Evolutionary conservation across 768 basidiomycete genomes (phyloP).

Genomic region (Gyrodon lividus): DNA sequence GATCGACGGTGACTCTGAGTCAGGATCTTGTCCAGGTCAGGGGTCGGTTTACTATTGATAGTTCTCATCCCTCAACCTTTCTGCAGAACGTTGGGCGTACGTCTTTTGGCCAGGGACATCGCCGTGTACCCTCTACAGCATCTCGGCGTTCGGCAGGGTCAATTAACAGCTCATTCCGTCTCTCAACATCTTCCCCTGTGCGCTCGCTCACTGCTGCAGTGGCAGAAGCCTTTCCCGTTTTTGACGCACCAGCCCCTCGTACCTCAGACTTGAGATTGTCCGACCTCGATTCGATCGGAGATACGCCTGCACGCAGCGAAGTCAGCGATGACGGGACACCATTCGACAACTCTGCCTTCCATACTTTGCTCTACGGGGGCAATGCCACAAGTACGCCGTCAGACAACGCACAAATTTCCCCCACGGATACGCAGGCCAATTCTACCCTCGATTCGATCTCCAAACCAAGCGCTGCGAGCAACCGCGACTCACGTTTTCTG

Average conservation of each 20-base stretch:
- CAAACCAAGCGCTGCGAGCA: background rate
- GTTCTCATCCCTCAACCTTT: background rate
- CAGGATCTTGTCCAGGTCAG: conserved; percentile 32
- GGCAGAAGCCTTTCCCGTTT: background rate
- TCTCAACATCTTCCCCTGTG: conserved; percentile 22
- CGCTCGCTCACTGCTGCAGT: conserved; percentile 1
- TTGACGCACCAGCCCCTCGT: conserved; percentile 2
- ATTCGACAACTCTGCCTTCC: conserved; percentile 21
- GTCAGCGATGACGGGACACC: conserved; percentile 13
- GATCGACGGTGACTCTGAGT: conserved; percentile 21
- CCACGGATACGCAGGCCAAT: conserved; percentile 1
- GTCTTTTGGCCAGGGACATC: conserved; percentile 17
- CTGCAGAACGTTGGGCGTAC: conserved; percentile 21
- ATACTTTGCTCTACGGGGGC: conserved; percentile 5
- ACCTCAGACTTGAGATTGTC: conserved; percentile 16
- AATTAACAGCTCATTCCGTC: conserved; percentile 19
- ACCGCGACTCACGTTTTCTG: conserved; percentile 19
- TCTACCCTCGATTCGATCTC: conserved; percentile 12
- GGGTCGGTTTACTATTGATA: background rate
- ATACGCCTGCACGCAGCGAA: conserved; percentile 16
- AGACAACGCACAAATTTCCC: conserved; percentile 12
- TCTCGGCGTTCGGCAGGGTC: conserved; percentile 17
- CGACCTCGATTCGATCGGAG: conserved; percentile 9
- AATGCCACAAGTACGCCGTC: background rate
- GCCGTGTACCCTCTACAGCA: conserved; percentile 21